Evolutionary conservation across 257 asterid genomes (phyloP).

Genomic region (Eustoma russellianum): DNA sequence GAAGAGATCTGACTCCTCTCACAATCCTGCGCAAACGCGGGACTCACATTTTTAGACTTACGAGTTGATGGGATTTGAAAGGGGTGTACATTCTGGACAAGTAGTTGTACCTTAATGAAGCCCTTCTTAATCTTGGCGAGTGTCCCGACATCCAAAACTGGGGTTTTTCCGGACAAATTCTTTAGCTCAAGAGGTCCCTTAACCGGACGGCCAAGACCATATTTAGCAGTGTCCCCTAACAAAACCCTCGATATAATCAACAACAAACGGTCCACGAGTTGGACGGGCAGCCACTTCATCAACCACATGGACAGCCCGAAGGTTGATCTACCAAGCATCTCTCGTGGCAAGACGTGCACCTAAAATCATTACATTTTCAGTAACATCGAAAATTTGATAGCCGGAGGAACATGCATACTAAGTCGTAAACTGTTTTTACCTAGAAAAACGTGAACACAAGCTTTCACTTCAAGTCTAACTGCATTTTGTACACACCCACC

Average conservation of each 20-base stretch:
- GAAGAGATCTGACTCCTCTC: too few species aligned
- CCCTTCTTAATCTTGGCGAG: constrained; percentile 18
- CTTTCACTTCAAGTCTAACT: not conserved
- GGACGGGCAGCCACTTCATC: constrained; percentile 28
- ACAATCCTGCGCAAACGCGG: too few species aligned
- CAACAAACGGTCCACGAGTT: constrained; percentile 19
- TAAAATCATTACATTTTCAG: not conserved
- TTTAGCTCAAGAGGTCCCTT: constrained; percentile 17
- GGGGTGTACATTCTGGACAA: too few species aligned
- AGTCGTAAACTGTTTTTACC: not conserved
- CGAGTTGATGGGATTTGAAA: too few species aligned
- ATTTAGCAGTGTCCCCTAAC: constrained; percentile 20
- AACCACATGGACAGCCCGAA: constrained; percentile 34
- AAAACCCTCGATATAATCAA: constrained; percentile 16
- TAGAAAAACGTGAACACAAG: not conserved
- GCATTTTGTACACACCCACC: too few species aligned
- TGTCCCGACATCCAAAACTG: constrained; percentile 22
- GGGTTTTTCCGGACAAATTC: constrained; percentile 22
- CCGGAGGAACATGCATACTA: too few species aligned
- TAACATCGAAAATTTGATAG: not conserved
- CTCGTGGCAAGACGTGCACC: constrained; percentile 29
- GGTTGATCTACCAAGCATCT: constrained; percentile 30
- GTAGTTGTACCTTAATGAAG: constrained; percentile 15
- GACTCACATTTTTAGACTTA: too few species aligned
- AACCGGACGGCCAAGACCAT: constrained; percentile 23